These are phyloP conservation scores for Flaveria ramosissima DNA, from an alignment of 129 eudicot species.

Conservation along the genomic window DNA sequence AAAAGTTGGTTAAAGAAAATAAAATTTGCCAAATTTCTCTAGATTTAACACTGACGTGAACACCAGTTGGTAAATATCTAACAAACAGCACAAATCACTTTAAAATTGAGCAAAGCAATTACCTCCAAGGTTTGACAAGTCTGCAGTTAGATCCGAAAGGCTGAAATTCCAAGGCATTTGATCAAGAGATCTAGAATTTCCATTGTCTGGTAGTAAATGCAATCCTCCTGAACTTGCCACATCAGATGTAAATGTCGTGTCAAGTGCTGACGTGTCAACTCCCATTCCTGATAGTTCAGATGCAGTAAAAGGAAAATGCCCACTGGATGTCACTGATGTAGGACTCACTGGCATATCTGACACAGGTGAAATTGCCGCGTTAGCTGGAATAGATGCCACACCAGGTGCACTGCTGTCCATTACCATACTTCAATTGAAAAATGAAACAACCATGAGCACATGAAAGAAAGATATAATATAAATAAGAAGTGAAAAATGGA, in stretches of 20 bases:
- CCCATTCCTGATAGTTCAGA: conserved; percentile 92
- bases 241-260: conserved; percentile 81
- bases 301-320: conserved; percentile 87
- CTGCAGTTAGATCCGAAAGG: conserved; percentile 94
- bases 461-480: conserved; percentile 11
- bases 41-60: neutral
- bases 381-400: conserved; percentile 56
- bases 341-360: conserved; percentile 95
- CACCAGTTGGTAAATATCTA: neutral
- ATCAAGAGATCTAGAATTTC: conserved; percentile 72
- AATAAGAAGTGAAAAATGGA: neutral
- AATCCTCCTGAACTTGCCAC: conserved; percentile 87
- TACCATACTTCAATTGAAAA: conserved; percentile 52
- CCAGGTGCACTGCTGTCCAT: conserved; percentile 61
- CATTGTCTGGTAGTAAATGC: conserved; percentile 80
- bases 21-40: neutral
- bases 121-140: conserved; percentile 97
- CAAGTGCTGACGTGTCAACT: conserved; percentile 84
- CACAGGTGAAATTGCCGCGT: conserved; percentile 79
- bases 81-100: neutral
- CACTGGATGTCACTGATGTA: conserved; percentile 93
- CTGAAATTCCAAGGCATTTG: conserved; percentile 98
- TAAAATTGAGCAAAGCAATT: neutral
- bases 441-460: conserved; percentile 23
- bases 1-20: neutral